Evolutionary conservation across 1,284 basidiomycete species (phyloP), one percentile per base, ranked within the genome.

Genomic region (Papiliotrema fonsecae): DNA sequence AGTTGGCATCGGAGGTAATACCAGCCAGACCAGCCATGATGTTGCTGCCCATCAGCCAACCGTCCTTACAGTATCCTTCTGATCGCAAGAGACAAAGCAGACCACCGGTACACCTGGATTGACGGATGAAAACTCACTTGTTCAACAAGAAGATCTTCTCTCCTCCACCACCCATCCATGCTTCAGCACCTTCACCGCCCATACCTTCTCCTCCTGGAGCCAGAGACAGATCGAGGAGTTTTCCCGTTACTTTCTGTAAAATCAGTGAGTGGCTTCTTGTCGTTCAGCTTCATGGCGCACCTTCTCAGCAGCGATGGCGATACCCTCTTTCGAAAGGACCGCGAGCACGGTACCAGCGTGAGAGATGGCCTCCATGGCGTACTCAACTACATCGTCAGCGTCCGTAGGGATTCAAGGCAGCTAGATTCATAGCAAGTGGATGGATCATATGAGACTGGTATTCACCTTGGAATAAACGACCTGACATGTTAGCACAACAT

Each of bases 311-410:
- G 92, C 94, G n/a, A 98, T 80, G 2, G 97, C 92, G 32, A 98
- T 88, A 1, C 96, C 94, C 60, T 93, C 90, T 67, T 88, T 90
- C 19, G 91, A 89, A n/a, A 96, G 80, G 47, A 97, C 86, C 35
- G 91, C 92, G 26, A 97, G 82, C 38, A 96, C 91, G 14, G 92
- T 93, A 55, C 93, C 93, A 25, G 92, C 93, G 65, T 94, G 90
- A 25, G 90, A 93, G 79, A 97, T 97, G 54, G 92, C 92, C 71
- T 97, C 92, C 92, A 97, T 97, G 44, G 92, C 92, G 82, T 97
- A 97, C 77, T 97, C 92, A 77, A 97, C 92, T 91, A 70, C 55
- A 62, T 1, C 1, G 28, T 51, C 41, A 51, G 45, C 24, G 13
- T 14, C 24, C 26, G 18, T 34, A 38, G 11, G n/a, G 28, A 10